Base-by-base conservation (phyloP, 2,329 filamentous ascomycete species). In the Hirsutella rhossiliensis region DNA sequence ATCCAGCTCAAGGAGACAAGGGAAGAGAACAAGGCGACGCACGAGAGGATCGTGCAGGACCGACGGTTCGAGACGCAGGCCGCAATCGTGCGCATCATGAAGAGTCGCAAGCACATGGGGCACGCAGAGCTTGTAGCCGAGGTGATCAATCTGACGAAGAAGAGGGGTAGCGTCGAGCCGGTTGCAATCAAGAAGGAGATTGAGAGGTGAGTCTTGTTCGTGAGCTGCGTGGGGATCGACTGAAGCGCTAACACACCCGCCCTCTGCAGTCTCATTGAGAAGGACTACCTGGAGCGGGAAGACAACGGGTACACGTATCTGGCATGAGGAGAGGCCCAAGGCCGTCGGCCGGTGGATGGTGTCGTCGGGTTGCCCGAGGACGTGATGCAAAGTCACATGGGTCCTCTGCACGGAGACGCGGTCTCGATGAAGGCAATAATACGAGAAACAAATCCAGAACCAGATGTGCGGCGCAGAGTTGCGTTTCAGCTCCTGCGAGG, bases 1-100 rank as follows among this genome's bases (percentile, higher is more conserved):
- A 92, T 98, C 54, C 92, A 98, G 65, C 76, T 96, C 42, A 94
- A 92, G 65, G 92, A 98, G 66, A 97, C 92, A 1, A 85, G 84
- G 55, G 84, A 90, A 57, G 92, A 98, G 65, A 96, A 96, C 66
- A 85, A 88, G 63, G 87, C 84, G 54, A 97, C 89, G 1, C 88
- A 97, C 63, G 84, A 95, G 62, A 78, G 87, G 38, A 87, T 98
- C 5, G 82, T 82, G 0, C 84, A 85, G 43, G 92, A 98, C 59
- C 73, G 92, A 42, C 87, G 95, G 57, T 95, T 94, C 56, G 94
- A 98, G 67, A 96, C 89, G 0, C 92, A 98, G 63, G 92, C 92
- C 1, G 90, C 92, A 1, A 94, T 98, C 58, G 92, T 98, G 48
- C 73, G 92, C 17, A 94, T 98, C 57, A 89, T 98, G 85, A 98